A percentile compares a stretch with the other conserved stretches of the same genome.
Conservation (phyloP, 371 early-diverging fungal genomes). For the Entomophthora muscae region DNA sequence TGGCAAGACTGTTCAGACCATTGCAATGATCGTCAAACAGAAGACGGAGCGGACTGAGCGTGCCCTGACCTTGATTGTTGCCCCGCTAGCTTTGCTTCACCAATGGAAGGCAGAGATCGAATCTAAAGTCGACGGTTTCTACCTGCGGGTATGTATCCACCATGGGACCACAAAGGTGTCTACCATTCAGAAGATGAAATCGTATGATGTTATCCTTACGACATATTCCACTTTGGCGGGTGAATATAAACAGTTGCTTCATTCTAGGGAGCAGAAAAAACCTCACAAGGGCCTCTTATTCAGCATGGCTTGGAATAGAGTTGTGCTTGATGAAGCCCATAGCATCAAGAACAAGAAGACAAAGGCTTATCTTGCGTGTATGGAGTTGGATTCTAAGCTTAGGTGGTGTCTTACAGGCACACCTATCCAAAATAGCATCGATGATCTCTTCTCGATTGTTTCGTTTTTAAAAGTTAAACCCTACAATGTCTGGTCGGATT, state of each 20-base stretch:
- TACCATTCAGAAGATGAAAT: slow-evolving; percentile 19
- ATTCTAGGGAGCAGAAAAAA: not conserved
- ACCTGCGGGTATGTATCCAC: slow-evolving; percentile 32
- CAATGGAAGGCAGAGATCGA: slow-evolving; percentile 49
- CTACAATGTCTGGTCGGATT: slow-evolving; percentile 17
- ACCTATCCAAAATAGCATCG: slow-evolving; percentile 48
- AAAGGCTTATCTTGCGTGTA: slow-evolving; percentile 36
- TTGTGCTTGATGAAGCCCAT: slow-evolving; percentile 77
- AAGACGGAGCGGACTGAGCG: slow-evolving; percentile 13
- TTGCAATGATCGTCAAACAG: slow-evolving; percentile 38
- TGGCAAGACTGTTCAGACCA: slow-evolving; percentile 79
- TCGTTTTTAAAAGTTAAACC: slow-evolving; percentile 59
- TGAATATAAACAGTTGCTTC: slow-evolving; percentile 17
- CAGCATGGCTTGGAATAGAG: slow-evolving; percentile 25
- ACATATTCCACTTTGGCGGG: slow-evolving; percentile 42
- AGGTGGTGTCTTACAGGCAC: slow-evolving; percentile 61
- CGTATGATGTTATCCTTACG: slow-evolving; percentile 53
- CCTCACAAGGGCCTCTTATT: slow-evolving; percentile 21
- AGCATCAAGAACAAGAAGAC: slow-evolving; percentile 61
- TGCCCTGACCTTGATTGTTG: slow-evolving; percentile 37
- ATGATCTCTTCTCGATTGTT: slow-evolving; percentile 67
- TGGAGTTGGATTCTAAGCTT: slow-evolving; percentile 29
- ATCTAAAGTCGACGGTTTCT: slow-evolving; percentile 23
- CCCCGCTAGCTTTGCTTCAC: slow-evolving; percentile 38
- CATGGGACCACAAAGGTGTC: slow-evolving; percentile 28